Percentiles rank a stretch among this genome's conserved stretches.
phyloP scores from a whole-genome alignment of 2,329 filamentous ascomycete genomes.

The Thelonectria discophora region DNA sequence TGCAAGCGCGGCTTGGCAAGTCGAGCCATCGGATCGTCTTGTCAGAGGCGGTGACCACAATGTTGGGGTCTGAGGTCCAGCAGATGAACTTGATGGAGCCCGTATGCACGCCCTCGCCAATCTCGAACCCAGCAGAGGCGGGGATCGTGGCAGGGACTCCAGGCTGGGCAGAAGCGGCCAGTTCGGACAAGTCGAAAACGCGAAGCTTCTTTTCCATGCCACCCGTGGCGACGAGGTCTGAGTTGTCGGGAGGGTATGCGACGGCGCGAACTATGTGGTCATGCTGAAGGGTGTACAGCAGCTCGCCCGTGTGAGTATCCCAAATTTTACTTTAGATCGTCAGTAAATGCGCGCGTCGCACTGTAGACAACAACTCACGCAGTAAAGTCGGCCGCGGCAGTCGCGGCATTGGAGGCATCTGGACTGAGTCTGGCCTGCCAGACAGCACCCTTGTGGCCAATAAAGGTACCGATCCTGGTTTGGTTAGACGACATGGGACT shows the following conservation, averaged over 20 bases:
- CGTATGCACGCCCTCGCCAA: conserved; percentile 83
- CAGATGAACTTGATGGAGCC: conserved; percentile 96
- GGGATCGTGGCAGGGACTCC: conserved; percentile 58
- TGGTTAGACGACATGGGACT: conserved; percentile 20
- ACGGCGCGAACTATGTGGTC: conserved; percentile 95
- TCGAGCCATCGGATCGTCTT: conserved; percentile 97
- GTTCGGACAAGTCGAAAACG: conserved; percentile 84
- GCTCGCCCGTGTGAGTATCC: conserved; percentile 95
- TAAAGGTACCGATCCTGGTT: conserved; percentile 91
- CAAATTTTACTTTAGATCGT: conserved; percentile 80
- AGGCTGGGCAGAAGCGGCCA: conserved; percentile 51
- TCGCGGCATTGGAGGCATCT: conserved; percentile 88
- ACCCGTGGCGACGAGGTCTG: conserved; percentile 89
- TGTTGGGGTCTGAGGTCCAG: conserved; percentile 89
- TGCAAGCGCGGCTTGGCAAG: conserved; percentile 76
- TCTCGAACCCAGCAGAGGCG: conserved; percentile 79
- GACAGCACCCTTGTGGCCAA: conserved; percentile 97
- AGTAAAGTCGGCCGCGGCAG: conserved; percentile 94
- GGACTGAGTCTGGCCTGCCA: conserved; percentile 94
- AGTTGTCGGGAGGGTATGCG: conserved; percentile 84
- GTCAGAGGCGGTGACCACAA: conserved; percentile 90
- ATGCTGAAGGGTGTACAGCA: conserved; percentile 86
- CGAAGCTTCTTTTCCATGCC: conserved; percentile 97
- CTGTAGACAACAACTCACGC: conserved; percentile 66
- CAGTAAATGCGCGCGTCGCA: conserved; percentile 15